These are phyloP conservation scores for Saccharomycopsis oosterbeekiorum DNA, from an alignment of 805 yeast genomes.

Conservation along the genomic window DNA sequence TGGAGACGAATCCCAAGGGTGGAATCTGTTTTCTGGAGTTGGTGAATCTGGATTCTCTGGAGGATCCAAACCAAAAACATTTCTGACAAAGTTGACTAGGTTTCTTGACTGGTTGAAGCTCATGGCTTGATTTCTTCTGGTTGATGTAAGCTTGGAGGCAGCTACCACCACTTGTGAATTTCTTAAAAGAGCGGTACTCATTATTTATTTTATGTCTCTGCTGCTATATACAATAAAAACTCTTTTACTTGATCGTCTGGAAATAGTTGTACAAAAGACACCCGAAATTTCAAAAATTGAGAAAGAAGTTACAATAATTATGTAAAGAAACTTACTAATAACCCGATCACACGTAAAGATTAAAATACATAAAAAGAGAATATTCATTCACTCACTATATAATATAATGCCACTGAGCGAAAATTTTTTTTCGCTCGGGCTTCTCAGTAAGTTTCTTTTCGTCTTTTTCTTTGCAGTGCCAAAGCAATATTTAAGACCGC, in stretches of 20 bases:
- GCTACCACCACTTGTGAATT: background rate
- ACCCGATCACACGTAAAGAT: background rate
- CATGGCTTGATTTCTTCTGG: background rate
- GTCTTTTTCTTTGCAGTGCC: background rate
- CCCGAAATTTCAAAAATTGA: background rate
- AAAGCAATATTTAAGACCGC: background rate
- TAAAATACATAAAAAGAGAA: too few species aligned
- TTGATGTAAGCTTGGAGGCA: background rate
- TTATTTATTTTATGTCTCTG: background rate
- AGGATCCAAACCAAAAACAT: slow-evolving; percentile 49
- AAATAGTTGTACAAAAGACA: background rate
- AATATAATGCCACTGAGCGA: background rate
- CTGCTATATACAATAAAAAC: background rate
- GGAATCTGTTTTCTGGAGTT: slow-evolving; percentile 62
- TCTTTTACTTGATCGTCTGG: background rate
- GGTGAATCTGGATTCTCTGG: slow-evolving; percentile 60
- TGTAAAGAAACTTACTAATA: background rate
- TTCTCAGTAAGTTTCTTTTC: background rate
- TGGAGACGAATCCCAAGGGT: slow-evolving; percentile 91
- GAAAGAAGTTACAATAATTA: background rate
- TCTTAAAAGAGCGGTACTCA: background rate
- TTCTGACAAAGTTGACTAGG: slow-evolving; percentile 32
- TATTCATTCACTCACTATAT: too few species aligned
- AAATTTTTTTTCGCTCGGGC: background rate
- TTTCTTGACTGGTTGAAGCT: background rate